Percentiles rank a stretch among this genome's conserved stretches.
These are phyloP conservation scores for Pseudonitzschia delicatissima DNA, from an alignment of 108 stramenopile species.

Conservation along the genomic window DNA sequence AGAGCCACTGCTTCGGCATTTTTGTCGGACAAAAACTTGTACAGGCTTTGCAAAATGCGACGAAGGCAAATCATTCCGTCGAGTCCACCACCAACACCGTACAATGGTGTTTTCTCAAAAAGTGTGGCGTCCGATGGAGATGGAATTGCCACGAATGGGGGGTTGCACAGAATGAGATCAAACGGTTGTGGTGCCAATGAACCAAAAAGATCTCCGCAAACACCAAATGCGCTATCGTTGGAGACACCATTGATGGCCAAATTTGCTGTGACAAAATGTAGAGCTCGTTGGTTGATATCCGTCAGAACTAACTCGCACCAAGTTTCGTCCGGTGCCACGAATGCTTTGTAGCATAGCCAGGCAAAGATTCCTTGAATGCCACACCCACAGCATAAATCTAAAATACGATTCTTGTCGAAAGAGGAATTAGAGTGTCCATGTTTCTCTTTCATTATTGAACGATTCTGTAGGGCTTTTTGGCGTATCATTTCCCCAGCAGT, in stretches of 20 bases:
- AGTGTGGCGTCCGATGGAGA: constrained; percentile 2
- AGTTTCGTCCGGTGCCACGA: neutral
- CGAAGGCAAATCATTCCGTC: constrained; percentile 25
- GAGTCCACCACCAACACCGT: constrained; percentile 29
- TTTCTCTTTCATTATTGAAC: neutral
- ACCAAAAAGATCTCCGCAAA: constrained; percentile 8
- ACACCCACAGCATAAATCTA: constrained; percentile 40
- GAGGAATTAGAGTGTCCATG: neutral
- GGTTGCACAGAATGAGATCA: constrained; percentile 27
- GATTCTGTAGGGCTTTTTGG: neutral
- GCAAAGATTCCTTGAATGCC: constrained; percentile 39
- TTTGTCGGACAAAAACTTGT: neutral
- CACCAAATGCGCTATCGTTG: neutral
- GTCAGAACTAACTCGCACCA: constrained; percentile 6
- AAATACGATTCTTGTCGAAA: constrained; percentile 11
- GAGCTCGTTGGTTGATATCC: constrained; percentile 29
- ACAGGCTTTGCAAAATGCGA: constrained; percentile 7
- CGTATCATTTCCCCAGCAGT: constrained; percentile 21
- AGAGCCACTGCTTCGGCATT: constrained; percentile 1
- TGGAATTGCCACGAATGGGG: constrained; percentile 38
- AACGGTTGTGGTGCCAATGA: constrained; percentile 1
- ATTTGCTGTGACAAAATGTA: constrained; percentile 29
- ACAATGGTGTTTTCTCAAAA: constrained; percentile 13
- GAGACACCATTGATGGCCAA: constrained; percentile 10
- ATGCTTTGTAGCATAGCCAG: constrained; percentile 9